Percentiles rank a stretch among this genome's conserved stretches.
These are phyloP conservation scores for Diphasiastrum complanatum DNA, from an alignment of 83 land plant genomes.

Conservation along the genomic window DNA sequence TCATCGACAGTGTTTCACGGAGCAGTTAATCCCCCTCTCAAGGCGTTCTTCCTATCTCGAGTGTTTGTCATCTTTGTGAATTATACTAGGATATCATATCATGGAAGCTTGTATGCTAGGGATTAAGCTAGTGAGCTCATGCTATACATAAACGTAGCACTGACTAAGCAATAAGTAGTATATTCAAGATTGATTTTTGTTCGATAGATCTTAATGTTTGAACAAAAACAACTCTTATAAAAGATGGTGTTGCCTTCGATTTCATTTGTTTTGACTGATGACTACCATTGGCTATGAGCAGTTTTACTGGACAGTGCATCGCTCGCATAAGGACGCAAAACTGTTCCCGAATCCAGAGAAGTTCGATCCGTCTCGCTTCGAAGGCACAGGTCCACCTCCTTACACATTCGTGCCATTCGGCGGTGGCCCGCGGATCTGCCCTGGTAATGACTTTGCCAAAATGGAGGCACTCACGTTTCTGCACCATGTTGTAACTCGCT, in stretches of 20 bases:
- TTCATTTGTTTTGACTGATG: not conserved
- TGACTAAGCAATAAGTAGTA: too few species aligned
- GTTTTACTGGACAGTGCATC: slow-evolving; percentile 9
- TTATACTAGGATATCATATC: too few species aligned
- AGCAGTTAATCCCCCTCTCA: not conserved
- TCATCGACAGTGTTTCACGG: too few species aligned
- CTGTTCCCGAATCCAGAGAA: slow-evolving; percentile 14
- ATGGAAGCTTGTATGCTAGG: too few species aligned
- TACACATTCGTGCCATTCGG: slow-evolving; percentile 19
- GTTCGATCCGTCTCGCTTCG: slow-evolving; percentile 26
- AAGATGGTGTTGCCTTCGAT: not conserved
- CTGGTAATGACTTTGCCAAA: too few species aligned
- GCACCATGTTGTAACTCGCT: too few species aligned
- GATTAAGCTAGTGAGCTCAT: too few species aligned
- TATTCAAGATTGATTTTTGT: too few species aligned
- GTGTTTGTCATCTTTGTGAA: too few species aligned
- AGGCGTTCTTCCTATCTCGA: not conserved
- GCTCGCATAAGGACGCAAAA: slow-evolving; percentile 5
- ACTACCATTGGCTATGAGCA: slow-evolving; percentile 1
- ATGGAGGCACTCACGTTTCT: too few species aligned
- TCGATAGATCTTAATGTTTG: not conserved
- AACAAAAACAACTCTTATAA: not conserved
- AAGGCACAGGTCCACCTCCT: slow-evolving; percentile 12
- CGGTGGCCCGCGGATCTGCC: slow-evolving; percentile 7
- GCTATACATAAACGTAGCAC: too few species aligned